Evolutionary conservation across 192 early-diverging fungal genomes (phyloP), one percentile per base, ranked within the genome.

Genomic region (Diversispora eburnea): DNA sequence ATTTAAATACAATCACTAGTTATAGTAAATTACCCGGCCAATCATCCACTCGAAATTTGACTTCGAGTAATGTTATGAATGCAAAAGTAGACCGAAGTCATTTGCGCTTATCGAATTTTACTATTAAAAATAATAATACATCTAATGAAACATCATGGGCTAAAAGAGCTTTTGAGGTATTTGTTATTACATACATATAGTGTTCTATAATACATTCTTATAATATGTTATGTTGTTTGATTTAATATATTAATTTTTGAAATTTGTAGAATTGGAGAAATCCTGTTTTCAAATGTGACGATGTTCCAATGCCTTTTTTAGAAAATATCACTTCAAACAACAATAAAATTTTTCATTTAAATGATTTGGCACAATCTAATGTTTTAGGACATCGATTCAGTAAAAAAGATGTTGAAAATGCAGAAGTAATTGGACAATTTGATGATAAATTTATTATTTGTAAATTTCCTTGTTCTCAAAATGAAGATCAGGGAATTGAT

Each of bases 401-500:
- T 3, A 87, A 86, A 59, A 33, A 61, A 8, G 78, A 81, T 62
- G 58, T 91, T 3, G 55, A 75, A 43, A 57, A 61, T 0, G 77
- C 86, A 0, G 33, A 70, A 43, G 85, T 90, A 6, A 76, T 93
- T 51, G 81, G 82, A 0, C 92, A 93, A 77, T 68, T 90, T 19
- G 91, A 93, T 74, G 22, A 57, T 33, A 91, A 92, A 72, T 93
- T 89, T 64, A 89, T 93, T 46, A 74, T 82, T 0, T 83, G 83
- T 49, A 64, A 60, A 9, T 67, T 88, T 48, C 25, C 72, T 20
- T 39, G 22, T 43, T 5, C 5, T 8, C 65, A 47, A 15, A 7
- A 46, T 8, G 49, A 51, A 6, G 73, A 22, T 4, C 17, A 10
- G 43, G n/a, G 56, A 13, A 9, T 41, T 43, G 9, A 1, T 33